Evolutionary conservation across 2,329 filamentous ascomycete species (phyloP), one percentile per base, ranked within the genome.

Genomic region (Sporothrix schenckii): DNA sequence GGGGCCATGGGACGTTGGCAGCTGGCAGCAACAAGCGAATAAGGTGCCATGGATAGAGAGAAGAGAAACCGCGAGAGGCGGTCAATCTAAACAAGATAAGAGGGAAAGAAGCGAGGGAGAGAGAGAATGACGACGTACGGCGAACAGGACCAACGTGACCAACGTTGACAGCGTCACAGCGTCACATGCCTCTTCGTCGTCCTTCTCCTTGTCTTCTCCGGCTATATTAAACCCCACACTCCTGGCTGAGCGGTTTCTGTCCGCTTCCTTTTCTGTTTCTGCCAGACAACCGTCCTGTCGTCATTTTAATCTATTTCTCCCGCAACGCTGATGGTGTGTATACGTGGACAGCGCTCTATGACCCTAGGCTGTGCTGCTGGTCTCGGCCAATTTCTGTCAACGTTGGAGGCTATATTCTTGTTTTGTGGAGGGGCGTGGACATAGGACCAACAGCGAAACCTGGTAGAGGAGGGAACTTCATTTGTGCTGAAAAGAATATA

Each of bases 161-260:
- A 34, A 34, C 34, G 30, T 30, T 30, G 30, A 30, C 30, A 5
- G 5, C 30, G 30, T 30, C 3, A n/a, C 63, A 53, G 7, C 16
- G n/a, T 24, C 14, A 21, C 52, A 58, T 56, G 66, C 13, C 14
- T 58, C 52, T 19, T 14, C 11, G 16, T 44, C 41, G 41, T 9
- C 19, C 49, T 61, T 69, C 61, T 50, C 44, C 14, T 50, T 4
- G 14, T n/a, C 41, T 21, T 68, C 34, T 21, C 30, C 24, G 52
- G 21, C 52, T 30, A 68, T 58, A 68, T 68, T 56, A 68, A 60
- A 54, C 39, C 50, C 65, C 65, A 54, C 65, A 67, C 65, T 67
- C 65, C 65, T 67, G 65, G 65, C 54, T n/a, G 53, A 30, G 52
- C 52, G 19, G 11, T 54, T 39, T 58, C 11, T 27, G 14, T 56